phyloP scores from a whole-genome alignment of 2,329 filamentous ascomycete genomes.

The Ascochyta clinopodiicola region DNA sequence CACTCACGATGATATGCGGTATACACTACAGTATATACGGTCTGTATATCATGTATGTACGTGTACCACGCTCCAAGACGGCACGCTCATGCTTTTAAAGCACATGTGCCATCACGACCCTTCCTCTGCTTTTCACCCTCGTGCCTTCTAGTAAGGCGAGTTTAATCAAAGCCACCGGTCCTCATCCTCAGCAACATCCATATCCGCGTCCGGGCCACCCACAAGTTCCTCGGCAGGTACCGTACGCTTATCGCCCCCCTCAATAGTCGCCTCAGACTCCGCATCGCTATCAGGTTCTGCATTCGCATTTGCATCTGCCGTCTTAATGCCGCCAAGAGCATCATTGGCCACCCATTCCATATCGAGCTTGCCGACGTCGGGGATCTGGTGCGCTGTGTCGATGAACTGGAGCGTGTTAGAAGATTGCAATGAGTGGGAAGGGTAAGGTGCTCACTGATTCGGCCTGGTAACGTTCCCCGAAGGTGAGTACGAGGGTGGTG shows the following conservation, averaged over 20 bases:
- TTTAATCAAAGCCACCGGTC: conserved; percentile 38
- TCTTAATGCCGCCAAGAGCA: conserved; percentile 23
- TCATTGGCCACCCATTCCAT: conserved; percentile 66
- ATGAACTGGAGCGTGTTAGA: conserved; percentile 50
- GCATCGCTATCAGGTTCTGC: conserved; percentile 14
- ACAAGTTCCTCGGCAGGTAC: conserved; percentile 8
- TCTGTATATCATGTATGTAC: too few relatives aligned
- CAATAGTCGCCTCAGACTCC: conserved; percentile 21
- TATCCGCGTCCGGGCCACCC: conserved; percentile 26
- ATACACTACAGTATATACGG: too few relatives aligned
- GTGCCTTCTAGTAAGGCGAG: too few relatives aligned
- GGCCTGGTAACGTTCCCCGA: conserved; percentile 63
- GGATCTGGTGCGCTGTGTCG: conserved; percentile 64
- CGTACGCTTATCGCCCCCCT: conserved; percentile 12
- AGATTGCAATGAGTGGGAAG: neutral
- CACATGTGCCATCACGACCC: too few relatives aligned
- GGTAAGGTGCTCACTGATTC: conserved; percentile 59
- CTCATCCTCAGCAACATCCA: conserved; percentile 46
- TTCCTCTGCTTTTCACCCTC: neutral
- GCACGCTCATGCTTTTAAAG: too few relatives aligned
- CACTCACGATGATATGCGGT: too few relatives aligned
- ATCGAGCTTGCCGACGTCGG: conserved; percentile 69
- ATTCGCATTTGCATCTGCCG: conserved; percentile 1
- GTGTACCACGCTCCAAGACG: too few relatives aligned
- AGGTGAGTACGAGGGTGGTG: conserved; percentile 51